Percentiles rank a stretch among this genome's conserved stretches.
phyloP scores from a whole-genome alignment of 2,329 filamentous ascomycete genomes.

The Tricladium varicosporioides region DNA sequence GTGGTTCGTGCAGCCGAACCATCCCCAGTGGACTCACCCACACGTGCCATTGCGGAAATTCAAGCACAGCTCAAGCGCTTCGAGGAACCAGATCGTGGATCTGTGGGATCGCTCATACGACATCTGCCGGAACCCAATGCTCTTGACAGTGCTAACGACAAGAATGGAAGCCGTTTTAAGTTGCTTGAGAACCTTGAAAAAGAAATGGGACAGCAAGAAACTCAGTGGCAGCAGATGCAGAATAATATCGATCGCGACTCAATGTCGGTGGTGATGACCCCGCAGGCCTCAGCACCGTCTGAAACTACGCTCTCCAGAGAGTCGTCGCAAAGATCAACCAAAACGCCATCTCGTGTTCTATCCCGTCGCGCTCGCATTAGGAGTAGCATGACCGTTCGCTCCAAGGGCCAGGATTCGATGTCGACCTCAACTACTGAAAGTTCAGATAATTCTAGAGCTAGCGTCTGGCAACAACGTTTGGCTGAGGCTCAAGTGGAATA shows the following conservation, averaged over 20 bases:
- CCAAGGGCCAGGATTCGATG: slow-evolving; percentile 28
- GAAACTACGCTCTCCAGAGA: slow-evolving; percentile 15
- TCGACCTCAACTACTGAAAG: slow-evolving; percentile 32
- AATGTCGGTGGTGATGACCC: slow-evolving; percentile 24
- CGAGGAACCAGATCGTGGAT: slow-evolving; percentile 29
- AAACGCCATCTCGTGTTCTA: slow-evolving; percentile 39
- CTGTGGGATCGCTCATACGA: slow-evolving; percentile 28
- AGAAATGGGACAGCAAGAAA: slow-evolving; percentile 60
- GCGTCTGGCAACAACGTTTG: slow-evolving; percentile 44
- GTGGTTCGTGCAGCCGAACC: slow-evolving; percentile 39
- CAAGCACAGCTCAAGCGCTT: slow-evolving; percentile 33
- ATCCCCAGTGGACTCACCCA: slow-evolving; percentile 29
- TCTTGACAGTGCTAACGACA: slow-evolving; percentile 1
- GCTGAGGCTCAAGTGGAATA: slow-evolving; percentile 47
- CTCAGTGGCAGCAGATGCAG: slow-evolving; percentile 58
- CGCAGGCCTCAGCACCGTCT: slow-evolving; percentile 15
- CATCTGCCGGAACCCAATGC: slow-evolving; percentile 20
- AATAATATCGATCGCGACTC: slow-evolving; percentile 43
- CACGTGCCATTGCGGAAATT: slow-evolving; percentile 30
- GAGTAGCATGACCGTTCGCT: slow-evolving; percentile 30
- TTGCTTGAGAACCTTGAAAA: slow-evolving; percentile 58
- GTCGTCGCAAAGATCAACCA: slow-evolving; percentile 33
- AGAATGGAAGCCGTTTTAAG: slow-evolving; percentile 18
- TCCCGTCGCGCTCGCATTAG: slow-evolving; percentile 40
- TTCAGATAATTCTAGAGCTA: slow-evolving; percentile 37